phyloP scores from a whole-genome alignment of 106 monocot genomes.

The Amphibolis antarctica region DNA sequence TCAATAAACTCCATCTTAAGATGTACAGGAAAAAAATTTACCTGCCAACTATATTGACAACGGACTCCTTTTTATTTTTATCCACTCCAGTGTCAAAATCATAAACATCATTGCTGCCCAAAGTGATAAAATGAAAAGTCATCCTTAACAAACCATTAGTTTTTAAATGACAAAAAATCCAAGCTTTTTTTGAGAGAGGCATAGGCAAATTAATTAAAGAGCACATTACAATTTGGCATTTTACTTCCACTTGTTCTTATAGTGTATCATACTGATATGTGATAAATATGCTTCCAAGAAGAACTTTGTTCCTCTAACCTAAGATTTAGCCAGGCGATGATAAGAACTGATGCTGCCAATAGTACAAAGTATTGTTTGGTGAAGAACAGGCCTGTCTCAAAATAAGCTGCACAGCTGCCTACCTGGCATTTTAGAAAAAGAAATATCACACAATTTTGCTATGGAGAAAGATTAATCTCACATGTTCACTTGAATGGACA shows the following conservation, averaged over 20 bases:
- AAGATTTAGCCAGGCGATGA: slow-evolving; percentile 93
- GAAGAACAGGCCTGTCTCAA: slow-evolving; percentile 58
- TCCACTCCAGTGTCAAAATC: slow-evolving; percentile 90
- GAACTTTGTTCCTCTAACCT: slow-evolving; percentile 30
- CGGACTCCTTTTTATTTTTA: slow-evolving; percentile 81
- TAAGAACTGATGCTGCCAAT: slow-evolving; percentile 53
- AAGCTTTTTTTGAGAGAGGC: too few relatives aligned
- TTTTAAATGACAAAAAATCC: too few relatives aligned
- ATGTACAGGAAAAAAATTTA: slow-evolving; percentile 10
- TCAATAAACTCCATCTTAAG: background rate
- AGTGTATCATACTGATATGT: too few relatives aligned
- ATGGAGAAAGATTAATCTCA: too few relatives aligned
- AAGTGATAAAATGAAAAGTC: background rate
- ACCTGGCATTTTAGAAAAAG: slow-evolving; percentile 32
- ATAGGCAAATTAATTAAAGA: too few relatives aligned
- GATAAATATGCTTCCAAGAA: too few relatives aligned
- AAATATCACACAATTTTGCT: background rate
- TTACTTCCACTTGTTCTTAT: too few relatives aligned
- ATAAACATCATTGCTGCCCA: slow-evolving; percentile 83
- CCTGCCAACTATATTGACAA: slow-evolving; percentile 96
- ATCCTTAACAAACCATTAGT: background rate
- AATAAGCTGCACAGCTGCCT: slow-evolving; percentile 63
- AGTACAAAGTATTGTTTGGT: slow-evolving; percentile 42
- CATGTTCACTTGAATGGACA: too few relatives aligned
- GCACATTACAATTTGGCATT: too few relatives aligned